Percentiles rank a stretch among this genome's conserved stretches.
Evolutionary conservation across 176 grass and related monocot species (phyloP).

Genomic region (Aegilops umbellulata): DNA sequence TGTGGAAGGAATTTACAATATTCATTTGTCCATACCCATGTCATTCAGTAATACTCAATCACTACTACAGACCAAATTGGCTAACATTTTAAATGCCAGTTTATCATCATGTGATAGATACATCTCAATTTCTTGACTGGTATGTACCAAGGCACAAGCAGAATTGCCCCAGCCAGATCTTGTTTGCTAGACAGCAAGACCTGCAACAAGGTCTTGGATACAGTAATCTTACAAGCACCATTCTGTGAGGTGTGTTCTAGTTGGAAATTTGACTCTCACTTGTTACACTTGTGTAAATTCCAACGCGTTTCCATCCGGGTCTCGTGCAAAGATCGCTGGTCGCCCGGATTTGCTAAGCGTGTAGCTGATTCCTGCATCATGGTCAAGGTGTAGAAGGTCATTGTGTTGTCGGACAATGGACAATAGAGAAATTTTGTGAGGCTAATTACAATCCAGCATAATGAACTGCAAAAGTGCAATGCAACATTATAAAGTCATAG

Average conservation of each 20-base stretch:
- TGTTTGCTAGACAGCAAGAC: conserved; percentile 11
- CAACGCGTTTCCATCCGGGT: conserved; percentile 79
- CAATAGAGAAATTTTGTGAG: not conserved
- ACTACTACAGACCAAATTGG: not conserved
- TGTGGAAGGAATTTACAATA: conserved; percentile 10
- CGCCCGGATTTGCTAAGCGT: conserved; percentile 91
- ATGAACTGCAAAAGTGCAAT: conserved; percentile 3
- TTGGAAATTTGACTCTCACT: not conserved
- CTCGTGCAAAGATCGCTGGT: conserved; percentile 85
- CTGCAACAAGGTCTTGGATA: not conserved
- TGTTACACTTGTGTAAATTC: conserved; percentile 93
- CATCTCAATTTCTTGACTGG: not conserved
- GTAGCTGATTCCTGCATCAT: conserved; percentile 80
- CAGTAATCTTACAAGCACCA: not conserved
- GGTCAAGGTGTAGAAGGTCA: not conserved
- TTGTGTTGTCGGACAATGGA: not conserved
- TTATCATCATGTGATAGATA: not conserved
- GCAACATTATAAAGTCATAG: not conserved
- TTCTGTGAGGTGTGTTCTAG: conserved; percentile 14
- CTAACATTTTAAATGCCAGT: not conserved
- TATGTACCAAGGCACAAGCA: conserved; percentile 35
- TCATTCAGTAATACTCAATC: not conserved
- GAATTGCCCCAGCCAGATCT: not conserved
- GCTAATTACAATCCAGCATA: not conserved
- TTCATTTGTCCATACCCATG: not conserved